Evolutionary conservation across 495 filamentous ascomycete genomes (phyloP).

Genomic region (Aspergillus egyptiacus): DNA sequence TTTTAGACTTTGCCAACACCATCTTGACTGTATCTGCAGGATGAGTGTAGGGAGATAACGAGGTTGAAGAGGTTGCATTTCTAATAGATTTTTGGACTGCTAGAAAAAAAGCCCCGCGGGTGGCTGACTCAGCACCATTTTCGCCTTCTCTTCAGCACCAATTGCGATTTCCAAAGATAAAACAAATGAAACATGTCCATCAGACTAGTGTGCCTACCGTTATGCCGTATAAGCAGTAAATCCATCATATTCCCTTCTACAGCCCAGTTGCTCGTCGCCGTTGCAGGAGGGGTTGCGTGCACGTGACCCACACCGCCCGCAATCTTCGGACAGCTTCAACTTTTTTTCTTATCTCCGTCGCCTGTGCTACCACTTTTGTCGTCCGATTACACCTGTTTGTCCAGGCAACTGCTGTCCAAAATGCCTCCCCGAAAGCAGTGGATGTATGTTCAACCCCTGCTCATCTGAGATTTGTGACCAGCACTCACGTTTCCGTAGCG

Average conservation of each 20-base stretch:
- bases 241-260: constrained; percentile 2
- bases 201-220: too few species aligned
- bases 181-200: too few species aligned
- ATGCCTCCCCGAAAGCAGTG: constrained; percentile 80
- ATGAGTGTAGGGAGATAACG: constrained; percentile 14
- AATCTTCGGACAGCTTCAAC: constrained; percentile 12
- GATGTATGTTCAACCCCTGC: constrained; percentile 59
- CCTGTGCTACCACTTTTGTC: not conserved
- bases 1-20: constrained; percentile 94
- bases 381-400: not conserved
- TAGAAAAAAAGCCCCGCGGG: constrained; percentile 31
- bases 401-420: constrained; percentile 18
- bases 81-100: constrained; percentile 10
- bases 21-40: constrained; percentile 45
- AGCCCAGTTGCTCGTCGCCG: not conserved
- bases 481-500: constrained; percentile 43
- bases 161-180: too few species aligned
- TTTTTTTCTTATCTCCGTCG: not conserved
- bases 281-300: constrained; percentile 3
- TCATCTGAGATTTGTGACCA: not conserved
- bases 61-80: constrained; percentile 19
- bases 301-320: constrained; percentile 17
- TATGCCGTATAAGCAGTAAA: not conserved
- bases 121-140: constrained; percentile 8
- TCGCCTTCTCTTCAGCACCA: not conserved